Conservation (phyloP, 2,329 filamentous ascomycete species). For the Drechslera avenae region DNA sequence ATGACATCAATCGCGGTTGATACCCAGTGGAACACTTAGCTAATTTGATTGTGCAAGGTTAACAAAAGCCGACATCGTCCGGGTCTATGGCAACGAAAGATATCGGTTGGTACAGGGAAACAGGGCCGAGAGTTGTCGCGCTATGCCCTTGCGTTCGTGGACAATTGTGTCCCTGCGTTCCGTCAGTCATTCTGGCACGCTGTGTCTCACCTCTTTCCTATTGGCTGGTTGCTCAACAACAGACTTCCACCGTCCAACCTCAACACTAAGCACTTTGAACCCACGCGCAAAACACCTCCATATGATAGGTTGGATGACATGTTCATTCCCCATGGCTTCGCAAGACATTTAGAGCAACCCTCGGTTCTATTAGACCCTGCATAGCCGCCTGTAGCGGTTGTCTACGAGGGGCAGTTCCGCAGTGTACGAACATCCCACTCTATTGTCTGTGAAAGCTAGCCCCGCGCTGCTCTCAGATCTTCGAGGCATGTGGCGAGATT, state of each 20-base stretch:
- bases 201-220: constrained; percentile 22
- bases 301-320: constrained; percentile 38
- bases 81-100: constrained; percentile 8
- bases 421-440: constrained; percentile 17
- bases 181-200: constrained; percentile 39
- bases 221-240: constrained; percentile 32
- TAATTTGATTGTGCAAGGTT: background rate
- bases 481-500: constrained; percentile 40
- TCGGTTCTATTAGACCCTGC: constrained; percentile 38
- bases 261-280: constrained; percentile 41
- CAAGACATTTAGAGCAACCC: constrained; percentile 32
- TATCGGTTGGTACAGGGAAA: constrained; percentile 1
- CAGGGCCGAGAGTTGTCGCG: constrained; percentile 5
- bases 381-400: constrained; percentile 40
- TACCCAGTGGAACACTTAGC: background rate
- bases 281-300: constrained; percentile 38
- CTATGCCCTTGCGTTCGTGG: constrained; percentile 10
- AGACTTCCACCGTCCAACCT: constrained; percentile 32
- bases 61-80: constrained; percentile 22
- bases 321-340: constrained; percentile 12
- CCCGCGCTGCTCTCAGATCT: constrained; percentile 26
- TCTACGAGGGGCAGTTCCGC: constrained; percentile 17
- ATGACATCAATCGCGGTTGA: background rate
- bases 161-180: constrained; percentile 14
- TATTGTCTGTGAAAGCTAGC: constrained; percentile 21